Base-by-base conservation (phyloP, 768 basidiomycete genomes). In the Pleurotus tuoliensis region DNA sequence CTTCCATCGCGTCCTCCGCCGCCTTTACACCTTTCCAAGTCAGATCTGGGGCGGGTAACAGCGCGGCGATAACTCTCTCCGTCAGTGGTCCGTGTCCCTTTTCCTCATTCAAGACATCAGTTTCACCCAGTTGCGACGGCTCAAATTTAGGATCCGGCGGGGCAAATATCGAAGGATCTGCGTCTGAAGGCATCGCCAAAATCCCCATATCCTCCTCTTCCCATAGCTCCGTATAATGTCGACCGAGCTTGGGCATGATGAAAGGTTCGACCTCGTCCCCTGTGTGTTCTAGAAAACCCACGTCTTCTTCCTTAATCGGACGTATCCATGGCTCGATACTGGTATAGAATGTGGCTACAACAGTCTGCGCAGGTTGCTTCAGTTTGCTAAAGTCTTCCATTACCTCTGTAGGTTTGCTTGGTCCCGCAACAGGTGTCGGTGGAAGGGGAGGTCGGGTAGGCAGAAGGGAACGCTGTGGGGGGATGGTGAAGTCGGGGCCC, bases 221-320 rank as follows among this genome's bases (percentile, higher is more conserved):
- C 95, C 96, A 99, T 0, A 87, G 78, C 52, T 96, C 91, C 34
- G 84, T 73, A 64, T 98, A 99, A 71, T 96, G 94, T 62, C 86
- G 78, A 18, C 82, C 96, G 0, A 97, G 80, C 56, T 88, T 83
- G 25, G 96, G 96, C 72, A 95, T 83, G 34, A 92, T 71, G 64
- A 83, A 97, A 0, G 92, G 88, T 56, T 94, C 91, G 7, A 91
- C 77, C 59, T 97, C 94, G 64, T 98, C 94, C n/a, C 82, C 90
- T 9, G 87, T 87, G 64, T 90, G 90, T 58, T 92, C 90, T 52
- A 99, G 78, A 70, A 94, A 95, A 2, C 96, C 96, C 25, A 98
- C 74, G 66, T 99, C 97, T 70, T 98, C 97, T 71, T 98, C 97
- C 59, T 88, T 88, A 44, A 98, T 85, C 20, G 84, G 82, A 50